Evolutionary conservation across 177 flowering plant genomes (phyloP), one percentile per base, ranked within the genome.

Genomic region (Tripterygium wilfordii): DNA sequence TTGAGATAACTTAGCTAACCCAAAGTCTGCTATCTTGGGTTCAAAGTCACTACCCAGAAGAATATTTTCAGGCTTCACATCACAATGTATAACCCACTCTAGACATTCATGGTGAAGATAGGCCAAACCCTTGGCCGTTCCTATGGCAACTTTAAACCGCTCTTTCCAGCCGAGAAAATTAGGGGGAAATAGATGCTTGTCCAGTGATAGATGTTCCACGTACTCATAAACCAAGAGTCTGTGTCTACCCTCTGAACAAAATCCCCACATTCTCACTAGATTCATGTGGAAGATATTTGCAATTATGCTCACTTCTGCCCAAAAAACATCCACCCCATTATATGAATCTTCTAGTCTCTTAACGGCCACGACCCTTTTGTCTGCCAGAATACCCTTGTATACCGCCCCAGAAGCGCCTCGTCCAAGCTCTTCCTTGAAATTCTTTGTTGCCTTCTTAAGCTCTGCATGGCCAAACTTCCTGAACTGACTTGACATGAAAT

Each of bases 21-120:
- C 92, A 51, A 84, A 84, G 47, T 83, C 85, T 5, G 87, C 72
- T 15, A 83, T 71, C 64, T 80, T 84, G 10, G 82, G 76, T 19
- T 70, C 68, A 24, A 69, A 75, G 0, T 70, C 73, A n/a, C 42
- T 20, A 54, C 76, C 88, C 8, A 82, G 33, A n/a, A n/a, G n/a
- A n/a, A n/a, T n/a, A n/a, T n/a, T n/a, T n/a, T n/a, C n/a, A n/a
- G n/a, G n/a, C n/a, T n/a, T n/a, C n/a, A n/a, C n/a, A n/a, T n/a
- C n/a, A n/a, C n/a, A n/a, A n/a, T n/a, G n/a, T n/a, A n/a, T n/a
- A n/a, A n/a, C n/a, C n/a, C n/a, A n/a, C n/a, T n/a, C n/a, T n/a
- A n/a, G n/a, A n/a, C n/a, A n/a, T 12, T 30, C 33, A 12, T 30
- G 33, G 12, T 30, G 33, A 12, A 30, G 33, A 30, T 30, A 30